These are phyloP conservation scores for Escovopsis sp. DNA, from an alignment of 2,329 filamentous ascomycete species.

Conservation along the genomic window DNA sequence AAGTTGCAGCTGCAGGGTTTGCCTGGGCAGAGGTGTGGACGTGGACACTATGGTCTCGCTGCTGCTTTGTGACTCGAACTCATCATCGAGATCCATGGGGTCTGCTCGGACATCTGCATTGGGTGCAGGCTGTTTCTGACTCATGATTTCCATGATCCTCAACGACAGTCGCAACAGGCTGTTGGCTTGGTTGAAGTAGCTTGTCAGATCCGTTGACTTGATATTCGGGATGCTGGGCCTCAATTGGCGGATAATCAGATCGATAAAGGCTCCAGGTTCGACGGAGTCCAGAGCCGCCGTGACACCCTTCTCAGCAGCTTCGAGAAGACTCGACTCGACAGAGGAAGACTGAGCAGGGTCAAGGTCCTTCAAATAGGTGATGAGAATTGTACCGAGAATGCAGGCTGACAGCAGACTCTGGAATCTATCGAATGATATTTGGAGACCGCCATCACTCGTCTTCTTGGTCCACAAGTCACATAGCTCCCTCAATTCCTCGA, in stretches of 20 bases:
- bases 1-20: slow-evolving; percentile 26
- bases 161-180: slow-evolving; percentile 30
- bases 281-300: slow-evolving; percentile 26
- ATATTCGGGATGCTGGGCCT: slow-evolving; percentile 33
- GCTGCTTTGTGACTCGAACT: slow-evolving; percentile 46
- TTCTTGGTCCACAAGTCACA: slow-evolving; percentile 33
- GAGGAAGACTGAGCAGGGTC: slow-evolving; percentile 34
- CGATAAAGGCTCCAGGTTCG: slow-evolving; percentile 30
- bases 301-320: slow-evolving; percentile 27
- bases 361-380: slow-evolving; percentile 31
- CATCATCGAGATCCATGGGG: slow-evolving; percentile 53
- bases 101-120: slow-evolving; percentile 27
- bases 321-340: slow-evolving; percentile 29
- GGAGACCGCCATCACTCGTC: slow-evolving; percentile 29
- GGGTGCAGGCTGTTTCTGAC: slow-evolving; percentile 10
- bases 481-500: slow-evolving; percentile 33
- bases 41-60: slow-evolving; percentile 25
- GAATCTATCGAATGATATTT: slow-evolving; percentile 37
- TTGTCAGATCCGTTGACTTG: slow-evolving; percentile 20
- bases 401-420: slow-evolving; percentile 37
- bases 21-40: slow-evolving; percentile 29
- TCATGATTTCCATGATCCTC: slow-evolving; percentile 20
- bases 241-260: slow-evolving; percentile 30
- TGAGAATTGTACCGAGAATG: slow-evolving; percentile 28
- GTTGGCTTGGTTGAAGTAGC: slow-evolving; percentile 23